Evolutionary conservation across 2,329 filamentous ascomycete species (phyloP).

Genomic region (Fusarium nanum): DNA sequence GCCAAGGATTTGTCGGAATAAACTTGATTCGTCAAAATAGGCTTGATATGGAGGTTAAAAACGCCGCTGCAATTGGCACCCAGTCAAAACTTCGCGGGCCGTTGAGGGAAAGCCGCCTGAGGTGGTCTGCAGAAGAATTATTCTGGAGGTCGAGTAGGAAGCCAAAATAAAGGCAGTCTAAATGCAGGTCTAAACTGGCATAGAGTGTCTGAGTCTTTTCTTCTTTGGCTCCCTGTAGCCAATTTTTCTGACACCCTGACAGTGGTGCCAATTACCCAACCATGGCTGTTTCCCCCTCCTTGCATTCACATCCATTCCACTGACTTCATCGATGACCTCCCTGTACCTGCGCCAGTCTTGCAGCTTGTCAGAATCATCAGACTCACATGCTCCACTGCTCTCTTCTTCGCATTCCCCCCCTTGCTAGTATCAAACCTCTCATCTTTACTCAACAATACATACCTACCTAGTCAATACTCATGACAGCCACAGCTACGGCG

Average conservation of each 20-base stretch:
- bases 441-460: conserved; percentile 14
- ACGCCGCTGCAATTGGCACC: conserved; percentile 31
- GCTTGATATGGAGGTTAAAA: conserved; percentile 12
- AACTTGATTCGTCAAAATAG: conserved; percentile 28
- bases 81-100: conserved; percentile 38
- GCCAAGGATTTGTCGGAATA: conserved; percentile 21
- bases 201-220: not conserved
- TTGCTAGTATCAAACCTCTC: conserved; percentile 1
- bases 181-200: not conserved
- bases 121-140: conserved; percentile 1
- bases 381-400: conserved; percentile 15
- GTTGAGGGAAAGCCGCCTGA: conserved; percentile 26
- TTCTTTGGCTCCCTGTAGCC: not conserved
- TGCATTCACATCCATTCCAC: conserved; percentile 15
- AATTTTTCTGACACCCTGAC: not conserved
- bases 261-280: conserved; percentile 37
- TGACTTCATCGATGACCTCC: conserved; percentile 39
- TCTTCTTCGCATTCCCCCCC: conserved; percentile 14
- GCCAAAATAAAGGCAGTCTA: not conserved
- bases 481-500: conserved; percentile 33
- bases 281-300: not conserved
- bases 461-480: not conserved
- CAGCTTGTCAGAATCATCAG: conserved; percentile 37
- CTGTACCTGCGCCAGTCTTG: conserved; percentile 42
- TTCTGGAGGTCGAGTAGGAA: not conserved